phyloP scores from a whole-genome alignment of 768 basidiomycete genomes.

The Phallus indusiatus region DNA sequence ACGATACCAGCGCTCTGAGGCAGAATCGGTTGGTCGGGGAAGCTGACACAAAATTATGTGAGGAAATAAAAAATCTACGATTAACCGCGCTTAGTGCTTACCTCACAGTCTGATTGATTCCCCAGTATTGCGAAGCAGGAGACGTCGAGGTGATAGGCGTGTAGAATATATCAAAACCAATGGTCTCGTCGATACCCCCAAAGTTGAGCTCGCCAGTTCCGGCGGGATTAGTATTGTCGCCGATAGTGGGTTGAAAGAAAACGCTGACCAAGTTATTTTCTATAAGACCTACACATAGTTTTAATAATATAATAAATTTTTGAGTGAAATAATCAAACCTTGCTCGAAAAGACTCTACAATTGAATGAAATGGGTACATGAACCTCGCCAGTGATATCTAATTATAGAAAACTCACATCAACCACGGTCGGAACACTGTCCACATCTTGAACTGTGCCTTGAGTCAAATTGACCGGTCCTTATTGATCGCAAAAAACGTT shows the following conservation, averaged over 20 bases:
- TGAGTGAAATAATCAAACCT: too few species aligned
- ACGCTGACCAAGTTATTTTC: too few species aligned
- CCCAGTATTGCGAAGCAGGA: constrained; percentile 42
- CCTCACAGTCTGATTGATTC: constrained; percentile 24
- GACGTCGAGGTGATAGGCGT: constrained; percentile 34
- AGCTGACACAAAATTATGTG: constrained; percentile 15
- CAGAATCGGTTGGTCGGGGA: constrained; percentile 23
- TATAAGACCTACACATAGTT: too few species aligned
- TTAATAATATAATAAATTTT: too few species aligned
- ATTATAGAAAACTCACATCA: too few species aligned
- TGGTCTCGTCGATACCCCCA: constrained; percentile 16
- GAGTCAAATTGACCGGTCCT: constrained; percentile 42
- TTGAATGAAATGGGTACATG: too few species aligned
- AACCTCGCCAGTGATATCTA: too few species aligned
- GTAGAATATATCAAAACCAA: constrained; percentile 24
- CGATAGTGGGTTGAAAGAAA: too few species aligned
- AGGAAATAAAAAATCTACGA: not conserved
- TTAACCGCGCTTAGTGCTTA: too few species aligned
- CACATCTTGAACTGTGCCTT: constrained; percentile 23
- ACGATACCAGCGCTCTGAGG: constrained; percentile 35
- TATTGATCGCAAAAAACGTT: constrained; percentile 23
- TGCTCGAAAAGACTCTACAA: too few species aligned
- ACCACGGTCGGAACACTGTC: constrained; percentile 32
- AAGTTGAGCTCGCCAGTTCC: too few species aligned
- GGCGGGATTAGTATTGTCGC: too few species aligned